Base-by-base conservation (phyloP, 1,284 basidiomycete genomes). In the Cutaneotrichosporon sp. region DNA sequence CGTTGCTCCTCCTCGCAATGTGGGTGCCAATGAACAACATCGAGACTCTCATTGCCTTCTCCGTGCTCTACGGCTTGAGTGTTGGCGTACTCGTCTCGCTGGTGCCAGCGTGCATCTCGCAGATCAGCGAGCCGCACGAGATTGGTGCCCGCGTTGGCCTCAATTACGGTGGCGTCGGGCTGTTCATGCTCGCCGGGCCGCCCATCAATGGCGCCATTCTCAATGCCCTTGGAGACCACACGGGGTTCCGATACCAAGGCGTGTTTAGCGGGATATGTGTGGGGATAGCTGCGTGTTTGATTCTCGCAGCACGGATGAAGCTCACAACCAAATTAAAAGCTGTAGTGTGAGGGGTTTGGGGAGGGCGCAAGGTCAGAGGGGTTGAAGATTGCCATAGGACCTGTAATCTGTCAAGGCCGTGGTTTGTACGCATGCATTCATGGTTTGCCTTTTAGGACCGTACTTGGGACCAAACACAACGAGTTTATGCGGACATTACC, bases 151-250 rank as follows among this genome's bases (percentile, higher is more conserved):
- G 73, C 5, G 65, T 73, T 21, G 74, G 74, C 2, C 61, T 75
- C n/a, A 66, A 69, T 22, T 71, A 68, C 38, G 32, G 62, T 10
- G 49, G 71, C 32, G 65, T 72, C 10, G 73, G 72, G 0, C 21
- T 77, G n/a, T 69, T 72, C 1, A 75, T 71, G 0, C 65, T 80
- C 10, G 70, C 72, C 22, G 77, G 77, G 0, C 76, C 77, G 2
- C 77, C 78, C 0, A 78, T 79, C 63, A 70, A 72, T 1, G 79
- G 79, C n/a, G 77, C 77, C 0, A 66, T 80, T 22, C 64, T 79
- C 13, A 59, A 69, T 13, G 49, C 49, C 8, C 71, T 74, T 40
- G 46, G 58, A 9, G 46, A 42, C 10, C 42, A 36, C 2, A 18
- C 6, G 5, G 62, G 62, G 16, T 64, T 38, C n/a, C 42, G 21